These are phyloP conservation scores for Phialophora expanda DNA, from an alignment of 2,329 filamentous ascomycete genomes.

Conservation along the genomic window DNA sequence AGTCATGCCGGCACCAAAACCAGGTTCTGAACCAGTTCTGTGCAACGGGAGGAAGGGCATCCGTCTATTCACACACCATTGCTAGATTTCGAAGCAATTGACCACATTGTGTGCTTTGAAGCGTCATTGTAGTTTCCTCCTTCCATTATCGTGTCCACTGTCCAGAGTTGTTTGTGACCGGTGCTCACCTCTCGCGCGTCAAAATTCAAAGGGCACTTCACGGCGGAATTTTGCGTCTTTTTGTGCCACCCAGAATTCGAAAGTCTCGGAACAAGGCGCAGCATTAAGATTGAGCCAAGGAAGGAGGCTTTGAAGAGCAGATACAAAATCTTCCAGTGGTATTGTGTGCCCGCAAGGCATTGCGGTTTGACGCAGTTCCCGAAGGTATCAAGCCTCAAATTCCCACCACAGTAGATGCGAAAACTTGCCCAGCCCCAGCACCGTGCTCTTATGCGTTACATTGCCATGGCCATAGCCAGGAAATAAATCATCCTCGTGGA, in stretches of 20 bases:
- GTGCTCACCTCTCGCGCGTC: background rate
- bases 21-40: background rate
- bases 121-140: background rate
- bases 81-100: background rate
- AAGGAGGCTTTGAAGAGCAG: background rate
- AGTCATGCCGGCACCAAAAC: background rate
- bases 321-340: background rate
- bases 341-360: background rate
- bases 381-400: background rate
- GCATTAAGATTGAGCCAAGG: background rate
- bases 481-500: slow-evolving; percentile 1
- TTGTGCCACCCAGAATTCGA: background rate
- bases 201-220: background rate
- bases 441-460: slow-evolving; percentile 22
- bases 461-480: background rate
- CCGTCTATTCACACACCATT: background rate
- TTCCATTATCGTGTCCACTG: background rate
- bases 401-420: background rate
- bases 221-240: too few species aligned
- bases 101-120: background rate
- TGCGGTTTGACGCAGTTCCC: background rate
- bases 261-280: background rate
- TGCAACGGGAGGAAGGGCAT: background rate
- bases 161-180: background rate
- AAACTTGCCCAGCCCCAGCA: background rate